phyloP scores from a whole-genome alignment of 352 stramenopile genomes.

The Globisporangium nodosum region DNA sequence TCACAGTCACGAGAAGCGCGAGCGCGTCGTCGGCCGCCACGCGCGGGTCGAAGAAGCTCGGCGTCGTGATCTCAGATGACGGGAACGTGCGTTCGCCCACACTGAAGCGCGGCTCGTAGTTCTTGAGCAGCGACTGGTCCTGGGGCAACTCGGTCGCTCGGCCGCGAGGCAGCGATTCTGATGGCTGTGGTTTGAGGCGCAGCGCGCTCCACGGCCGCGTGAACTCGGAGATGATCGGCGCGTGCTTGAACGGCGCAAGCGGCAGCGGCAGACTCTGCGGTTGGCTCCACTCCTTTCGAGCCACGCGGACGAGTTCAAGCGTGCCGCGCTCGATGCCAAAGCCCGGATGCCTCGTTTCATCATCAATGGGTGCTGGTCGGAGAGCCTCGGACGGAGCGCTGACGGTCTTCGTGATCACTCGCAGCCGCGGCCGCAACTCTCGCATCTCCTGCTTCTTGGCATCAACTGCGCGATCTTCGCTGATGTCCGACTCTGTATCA shows the following conservation, averaged over 20 bases:
- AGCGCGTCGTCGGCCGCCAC: slow-evolving; percentile 44
- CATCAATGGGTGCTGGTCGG: not conserved
- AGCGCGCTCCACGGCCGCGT: slow-evolving; percentile 28
- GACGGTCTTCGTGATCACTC: not conserved
- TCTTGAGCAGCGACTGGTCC: slow-evolving; percentile 47
- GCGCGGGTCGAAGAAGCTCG: slow-evolving; percentile 34
- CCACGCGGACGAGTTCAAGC: slow-evolving; percentile 11
- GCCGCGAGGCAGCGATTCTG: not conserved
- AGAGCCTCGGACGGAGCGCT: not conserved
- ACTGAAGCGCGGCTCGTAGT: slow-evolving; percentile 54
- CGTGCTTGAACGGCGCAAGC: slow-evolving; percentile 9
- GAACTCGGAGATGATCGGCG: slow-evolving; percentile 38
- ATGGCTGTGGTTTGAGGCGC: slow-evolving; percentile 1
- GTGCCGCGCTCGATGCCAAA: slow-evolving; percentile 15
- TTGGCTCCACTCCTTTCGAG: slow-evolving; percentile 3
- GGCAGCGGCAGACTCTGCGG: slow-evolving; percentile 19
- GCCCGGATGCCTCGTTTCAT: not conserved
- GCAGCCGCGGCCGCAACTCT: not conserved
- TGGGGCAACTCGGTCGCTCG: slow-evolving; percentile 3
- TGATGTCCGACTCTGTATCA: not conserved
- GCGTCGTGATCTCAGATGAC: slow-evolving; percentile 26
- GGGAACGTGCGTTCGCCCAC: slow-evolving; percentile 40
- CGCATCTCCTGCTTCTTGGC: not conserved
- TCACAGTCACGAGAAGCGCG: slow-evolving; percentile 34
- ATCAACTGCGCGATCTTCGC: not conserved